Evolutionary conservation across 805 yeast genomes (phyloP), one percentile per base, ranked within the genome.

Genomic region (Cyberlindnera maclurae): DNA sequence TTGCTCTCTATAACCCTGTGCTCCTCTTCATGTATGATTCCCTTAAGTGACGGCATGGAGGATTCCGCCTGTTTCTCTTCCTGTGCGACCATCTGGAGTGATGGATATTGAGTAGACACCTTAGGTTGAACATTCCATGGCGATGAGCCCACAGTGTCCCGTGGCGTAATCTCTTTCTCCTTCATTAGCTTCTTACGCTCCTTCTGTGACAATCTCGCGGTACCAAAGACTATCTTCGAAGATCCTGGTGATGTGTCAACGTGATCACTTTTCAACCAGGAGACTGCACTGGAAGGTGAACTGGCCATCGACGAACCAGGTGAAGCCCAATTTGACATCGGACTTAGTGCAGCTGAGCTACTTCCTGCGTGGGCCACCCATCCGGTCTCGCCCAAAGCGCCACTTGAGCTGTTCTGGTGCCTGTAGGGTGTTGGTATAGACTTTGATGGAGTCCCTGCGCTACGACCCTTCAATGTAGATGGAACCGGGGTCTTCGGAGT

Each of bases 171-270:
- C 24, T 20, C 24, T 20, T 20, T 20, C 24, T 20, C 26, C 37
- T 59, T 60, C 48, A 65, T 64, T 45, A 65, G 47, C 41, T 63
- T 67, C 51, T 71, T 74, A 30, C 84, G 57, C 45, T 77, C 83
- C 49, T 75, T 75, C 45, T 80, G 85, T 1, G 85, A 77, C 12
- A 52, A 12, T 26, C 47, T 52, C 15, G 40, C 27, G 2, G 42
- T 3, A 11, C 31, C 37, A 12, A 43, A 36, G 13, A 11, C 39
- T 7, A 49, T 26, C 12, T 51, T 40, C 2, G 54, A 43, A 12
- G 46, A 34, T 17, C 39, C 20, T 32, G 26, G 20, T 5, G 20
- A 11, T 15, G 30, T 18, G 10, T 16, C 24, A 20, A 20, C 24
- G 8, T 20, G 12, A 31, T 20, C 26, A 18, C 6, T 7, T n/a